Conservation (phyloP, 2,329 filamentous ascomycete genomes). For the Drechslerella stenobrocha region DNA sequence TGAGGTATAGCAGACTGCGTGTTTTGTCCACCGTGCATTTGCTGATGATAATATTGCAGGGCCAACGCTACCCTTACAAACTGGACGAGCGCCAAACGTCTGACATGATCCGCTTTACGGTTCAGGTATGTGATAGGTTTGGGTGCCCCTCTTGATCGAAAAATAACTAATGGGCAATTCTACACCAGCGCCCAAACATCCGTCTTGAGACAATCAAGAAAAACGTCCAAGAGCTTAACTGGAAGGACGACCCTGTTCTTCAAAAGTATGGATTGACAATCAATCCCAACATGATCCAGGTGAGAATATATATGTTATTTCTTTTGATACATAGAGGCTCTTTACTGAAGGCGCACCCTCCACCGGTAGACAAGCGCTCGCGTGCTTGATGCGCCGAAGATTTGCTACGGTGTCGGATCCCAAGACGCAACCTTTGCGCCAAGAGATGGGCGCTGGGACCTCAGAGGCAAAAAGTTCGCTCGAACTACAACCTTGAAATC, state of each 20-base stretch:
- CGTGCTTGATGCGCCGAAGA: constrained; percentile 70
- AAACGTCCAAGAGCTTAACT: constrained; percentile 69
- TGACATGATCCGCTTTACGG: constrained; percentile 90
- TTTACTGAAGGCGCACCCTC: no score
- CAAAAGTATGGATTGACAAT: constrained; percentile 74
- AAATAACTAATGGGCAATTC: constrained; percentile 8
- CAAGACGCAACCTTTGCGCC: constrained; percentile 48
- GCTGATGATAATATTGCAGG: constrained; percentile 36
- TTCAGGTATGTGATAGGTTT: constrained; percentile 57
- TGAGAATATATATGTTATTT: constrained; percentile 53
- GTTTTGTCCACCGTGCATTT: constrained; percentile 5
- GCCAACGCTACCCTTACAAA: constrained; percentile 68
- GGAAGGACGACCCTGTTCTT: constrained; percentile 70
- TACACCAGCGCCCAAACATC: constrained; percentile 61
- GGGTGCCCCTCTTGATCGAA: not conserved
- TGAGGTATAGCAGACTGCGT: constrained; percentile 29
- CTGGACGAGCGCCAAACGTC: constrained; percentile 68
- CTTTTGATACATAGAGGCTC: constrained; percentile 48
- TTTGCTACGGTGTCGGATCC: constrained; percentile 64
- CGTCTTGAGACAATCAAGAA: constrained; percentile 71
- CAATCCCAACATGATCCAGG: constrained; percentile 63
- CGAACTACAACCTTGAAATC: constrained; percentile 67
- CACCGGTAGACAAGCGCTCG: constrained; percentile 68
- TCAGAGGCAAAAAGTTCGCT: constrained; percentile 78
- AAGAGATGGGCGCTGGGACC: constrained; percentile 77